phyloP scores from a whole-genome alignment of 2,329 filamentous ascomycete species.

The Epicoccum sorghinum region DNA sequence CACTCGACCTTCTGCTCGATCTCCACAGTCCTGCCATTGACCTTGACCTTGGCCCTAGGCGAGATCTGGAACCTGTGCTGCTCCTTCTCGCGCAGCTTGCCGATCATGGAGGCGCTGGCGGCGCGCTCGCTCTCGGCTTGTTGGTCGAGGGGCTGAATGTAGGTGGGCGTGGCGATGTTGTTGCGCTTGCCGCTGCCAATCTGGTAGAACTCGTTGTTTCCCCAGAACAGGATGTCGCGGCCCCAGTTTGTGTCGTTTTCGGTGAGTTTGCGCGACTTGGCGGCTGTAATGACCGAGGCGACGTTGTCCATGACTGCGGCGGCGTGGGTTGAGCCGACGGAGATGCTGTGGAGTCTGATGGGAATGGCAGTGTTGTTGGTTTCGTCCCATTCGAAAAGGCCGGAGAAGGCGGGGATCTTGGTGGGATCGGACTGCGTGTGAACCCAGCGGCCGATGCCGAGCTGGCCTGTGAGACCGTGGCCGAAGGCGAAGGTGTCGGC shows the following conservation, averaged over 20 bases:
- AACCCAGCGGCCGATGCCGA: slow-evolving; percentile 88
- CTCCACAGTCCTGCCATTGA: slow-evolving; percentile 73
- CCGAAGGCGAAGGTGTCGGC: slow-evolving; percentile 88
- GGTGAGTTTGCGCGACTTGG: slow-evolving; percentile 38
- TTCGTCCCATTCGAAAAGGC: slow-evolving; percentile 88
- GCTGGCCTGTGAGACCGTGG: slow-evolving; percentile 79
- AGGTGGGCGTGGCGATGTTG: slow-evolving; percentile 75
- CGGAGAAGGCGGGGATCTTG: slow-evolving; percentile 83
- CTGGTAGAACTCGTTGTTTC: slow-evolving; percentile 92
- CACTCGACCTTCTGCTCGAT: slow-evolving; percentile 90
- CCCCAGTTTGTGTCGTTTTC: slow-evolving; percentile 85
- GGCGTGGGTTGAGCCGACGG: slow-evolving; percentile 79
- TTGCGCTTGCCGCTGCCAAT: slow-evolving; percentile 88
- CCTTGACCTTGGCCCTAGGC: slow-evolving; percentile 71
- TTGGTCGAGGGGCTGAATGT: slow-evolving; percentile 77
- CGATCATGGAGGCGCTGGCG: slow-evolving; percentile 17
- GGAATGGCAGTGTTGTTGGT: slow-evolving; percentile 68
- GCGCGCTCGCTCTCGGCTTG: slow-evolving; percentile 58
- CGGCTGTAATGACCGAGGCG: slow-evolving; percentile 65
- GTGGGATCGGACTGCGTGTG: slow-evolving; percentile 79
- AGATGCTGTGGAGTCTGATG: slow-evolving; percentile 76
- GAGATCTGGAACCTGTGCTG: slow-evolving; percentile 81
- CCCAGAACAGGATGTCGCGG: slow-evolving; percentile 89
- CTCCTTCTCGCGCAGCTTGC: slow-evolving; percentile 65
- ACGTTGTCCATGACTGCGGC: slow-evolving; percentile 84